A percentile compares a stretch with the other conserved stretches of the same genome.
phyloP scores from a whole-genome alignment of 2,329 filamentous ascomycete genomes.

The Tolypocladium tropicale region DNA sequence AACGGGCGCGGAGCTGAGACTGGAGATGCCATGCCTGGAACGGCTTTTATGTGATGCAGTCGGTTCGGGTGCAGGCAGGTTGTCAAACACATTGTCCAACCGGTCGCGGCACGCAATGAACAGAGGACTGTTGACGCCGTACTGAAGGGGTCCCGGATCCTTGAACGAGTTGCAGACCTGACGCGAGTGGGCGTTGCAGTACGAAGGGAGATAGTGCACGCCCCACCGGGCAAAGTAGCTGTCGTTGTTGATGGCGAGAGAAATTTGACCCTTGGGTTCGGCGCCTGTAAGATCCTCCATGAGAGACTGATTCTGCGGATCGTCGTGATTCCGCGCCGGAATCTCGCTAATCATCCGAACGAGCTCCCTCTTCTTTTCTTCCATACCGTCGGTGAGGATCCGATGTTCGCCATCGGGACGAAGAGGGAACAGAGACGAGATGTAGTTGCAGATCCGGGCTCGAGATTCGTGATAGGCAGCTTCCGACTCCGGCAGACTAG shows the following conservation, averaged over 20 bases:
- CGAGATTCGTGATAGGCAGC: conserved; percentile 43
- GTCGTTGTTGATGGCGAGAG: conserved; percentile 29
- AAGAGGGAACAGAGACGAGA: conserved; percentile 34
- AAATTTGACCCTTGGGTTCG: conserved; percentile 37
- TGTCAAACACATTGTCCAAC: conserved; percentile 40
- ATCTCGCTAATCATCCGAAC: conserved; percentile 19
- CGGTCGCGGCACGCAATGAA: conserved; percentile 39
- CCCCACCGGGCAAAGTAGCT: conserved; percentile 42
- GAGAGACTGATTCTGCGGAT: conserved; percentile 34
- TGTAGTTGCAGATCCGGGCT: conserved; percentile 36
- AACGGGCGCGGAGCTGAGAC: conserved; percentile 6
- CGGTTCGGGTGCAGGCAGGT: conserved; percentile 31
- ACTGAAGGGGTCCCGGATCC: conserved; percentile 46
- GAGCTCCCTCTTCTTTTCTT: conserved; percentile 18
- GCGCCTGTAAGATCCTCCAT: conserved; percentile 36
- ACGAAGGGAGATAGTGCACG: conserved; percentile 44
- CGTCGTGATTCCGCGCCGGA: conserved; percentile 22
- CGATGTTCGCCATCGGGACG: conserved; percentile 6
- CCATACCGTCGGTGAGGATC: conserved; percentile 2
- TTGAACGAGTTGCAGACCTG: conserved; percentile 55
- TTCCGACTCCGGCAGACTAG: conserved; percentile 19
- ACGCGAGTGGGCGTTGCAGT: conserved; percentile 43
- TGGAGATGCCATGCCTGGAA: background rate
- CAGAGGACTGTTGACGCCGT: conserved; percentile 38
- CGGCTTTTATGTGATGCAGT: conserved; percentile 10